Evolutionary conservation across 495 filamentous ascomycete genomes (phyloP).

Genomic region (Astrothelium macrocarpum): DNA sequence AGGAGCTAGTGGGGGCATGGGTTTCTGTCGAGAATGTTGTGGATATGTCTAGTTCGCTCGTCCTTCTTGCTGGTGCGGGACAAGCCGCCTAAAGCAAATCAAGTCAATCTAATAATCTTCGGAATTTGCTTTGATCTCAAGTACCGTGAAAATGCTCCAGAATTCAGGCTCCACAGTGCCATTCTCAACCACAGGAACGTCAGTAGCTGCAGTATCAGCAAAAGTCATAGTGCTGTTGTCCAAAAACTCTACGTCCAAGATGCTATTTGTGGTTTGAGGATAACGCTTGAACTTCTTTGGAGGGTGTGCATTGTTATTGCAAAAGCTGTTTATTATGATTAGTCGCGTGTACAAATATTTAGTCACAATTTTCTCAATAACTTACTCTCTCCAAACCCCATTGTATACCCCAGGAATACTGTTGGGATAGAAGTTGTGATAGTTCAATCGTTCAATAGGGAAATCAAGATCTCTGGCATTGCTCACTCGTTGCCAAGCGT

Average conservation of each 20-base stretch:
- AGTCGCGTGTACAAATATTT: not conserved
- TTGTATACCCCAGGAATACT: not conserved
- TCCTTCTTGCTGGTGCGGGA: not conserved
- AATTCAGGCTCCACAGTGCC: not conserved
- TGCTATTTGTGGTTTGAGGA: not conserved
- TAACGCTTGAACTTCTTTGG: not conserved
- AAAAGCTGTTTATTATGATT: not conserved
- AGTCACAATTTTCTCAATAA: not conserved
- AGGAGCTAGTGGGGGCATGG: not conserved
- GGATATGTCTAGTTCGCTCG: no score
- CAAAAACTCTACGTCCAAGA: not conserved
- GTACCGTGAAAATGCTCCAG: not conserved
- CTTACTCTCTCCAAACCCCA: not conserved
- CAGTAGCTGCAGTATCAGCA: not conserved
- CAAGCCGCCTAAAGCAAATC: not conserved
- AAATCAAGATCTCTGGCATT: not conserved
- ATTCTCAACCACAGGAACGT: not conserved
- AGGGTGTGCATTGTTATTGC: not conserved
- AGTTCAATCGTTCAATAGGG: not conserved
- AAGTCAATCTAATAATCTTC: not conserved
- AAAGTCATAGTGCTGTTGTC: not conserved
- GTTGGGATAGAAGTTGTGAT: not conserved
- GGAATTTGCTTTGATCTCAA: not conserved
- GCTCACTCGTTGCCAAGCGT: not conserved
- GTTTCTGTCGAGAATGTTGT: no score